Evolutionary conservation across 345 rosid genomes (phyloP), one percentile per base, ranked within the genome.

Genomic region (Gossypium sturtianum): DNA sequence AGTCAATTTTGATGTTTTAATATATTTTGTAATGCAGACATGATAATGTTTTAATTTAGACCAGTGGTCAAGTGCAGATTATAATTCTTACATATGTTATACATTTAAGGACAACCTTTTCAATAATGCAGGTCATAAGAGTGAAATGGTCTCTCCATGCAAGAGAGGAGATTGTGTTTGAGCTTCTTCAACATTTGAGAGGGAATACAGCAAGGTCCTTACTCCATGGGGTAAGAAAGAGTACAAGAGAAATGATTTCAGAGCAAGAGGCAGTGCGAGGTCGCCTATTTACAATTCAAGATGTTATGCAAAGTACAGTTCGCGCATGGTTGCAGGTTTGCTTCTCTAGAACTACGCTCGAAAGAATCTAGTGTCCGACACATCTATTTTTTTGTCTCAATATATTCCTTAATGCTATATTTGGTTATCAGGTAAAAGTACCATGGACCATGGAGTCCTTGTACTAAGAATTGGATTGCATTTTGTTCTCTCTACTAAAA

Each of bases 101-200:
- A 19, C 68, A 9, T 45, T 66, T 45, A 22, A 25, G 44, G 51
- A 9, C 11, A 4, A 10, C 57, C 52, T 13, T 58, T 58, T 43
- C 23, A 9, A 51, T 51, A 34, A 16, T 71, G 74, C 66, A 85
- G 89, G 92, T 88, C 48, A 90, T 90, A 75, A 76, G 94, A 70
- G 90, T 85, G 75, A 90, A 90, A 75, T 90, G 90, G 92, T 88
- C 89, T 0, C 92, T 90, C 63, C 90, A 90, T 59, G 92, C 89
- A 9, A 80, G 90, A 72, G 90, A 86, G 74, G 88, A 90, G 81
- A 89, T 87, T 25, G 84, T 89, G 10, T 89, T 87, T 25, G 90
- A 89, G 80, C 92, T 89, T 73, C 84, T 86, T 81, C 89, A 83
- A 62, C 85, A 89, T 54, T 41, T 89, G 76, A 82, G 80, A 83